phyloP scores from a whole-genome alignment of 805 yeast genomes.

The Candida sphagnicola region DNA sequence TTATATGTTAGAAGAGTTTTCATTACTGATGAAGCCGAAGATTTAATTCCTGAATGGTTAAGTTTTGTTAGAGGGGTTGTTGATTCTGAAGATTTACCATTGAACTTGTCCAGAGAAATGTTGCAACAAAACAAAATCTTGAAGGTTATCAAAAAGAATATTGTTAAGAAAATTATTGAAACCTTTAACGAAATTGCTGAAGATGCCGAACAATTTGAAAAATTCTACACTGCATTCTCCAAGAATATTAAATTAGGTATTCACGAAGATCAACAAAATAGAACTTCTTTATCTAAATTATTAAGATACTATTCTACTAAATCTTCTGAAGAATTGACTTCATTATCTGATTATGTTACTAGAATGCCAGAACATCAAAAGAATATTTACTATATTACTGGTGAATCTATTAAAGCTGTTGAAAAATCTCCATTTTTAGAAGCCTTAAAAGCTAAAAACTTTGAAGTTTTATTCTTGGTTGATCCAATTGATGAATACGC shows the following conservation, averaged over 20 bases:
- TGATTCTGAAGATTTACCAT: conserved; percentile 98
- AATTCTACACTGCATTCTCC: conserved; percentile 95
- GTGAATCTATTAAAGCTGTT: conserved; percentile 96
- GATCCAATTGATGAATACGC: conserved; percentile 99
- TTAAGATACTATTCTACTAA: conserved; percentile 97
- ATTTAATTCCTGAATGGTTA: conserved; percentile 98
- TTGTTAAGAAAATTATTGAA: conserved; percentile 97
- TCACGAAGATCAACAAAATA: conserved; percentile 98
- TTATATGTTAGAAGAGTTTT: conserved; percentile 98
- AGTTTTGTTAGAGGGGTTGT: conserved; percentile 98
- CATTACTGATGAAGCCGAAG: conserved; percentile 99
- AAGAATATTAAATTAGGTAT: conserved; percentile 98
- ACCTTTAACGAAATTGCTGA: conserved; percentile 99
- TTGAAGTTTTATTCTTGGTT: conserved; percentile 95
- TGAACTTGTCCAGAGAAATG: conserved; percentile 99
- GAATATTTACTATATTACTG: conserved; percentile 99
- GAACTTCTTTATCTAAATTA: conserved; percentile 90
- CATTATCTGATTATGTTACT: conserved; percentile 94
- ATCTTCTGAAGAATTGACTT: conserved; percentile 89
- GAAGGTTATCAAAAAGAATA: conserved; percentile 98
- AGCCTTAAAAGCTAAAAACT: conserved; percentile 96
- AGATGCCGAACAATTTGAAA: conserved; percentile 97
- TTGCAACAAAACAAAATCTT: conserved; percentile 99
- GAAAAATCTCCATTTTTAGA: conserved; percentile 99
- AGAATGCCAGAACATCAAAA: conserved; percentile 99